A percentile compares a stretch with the other conserved stretches of the same genome.
Conservation (phyloP, 2,329 filamentous ascomycete genomes). For the Epichloe brachyelytri region DNA sequence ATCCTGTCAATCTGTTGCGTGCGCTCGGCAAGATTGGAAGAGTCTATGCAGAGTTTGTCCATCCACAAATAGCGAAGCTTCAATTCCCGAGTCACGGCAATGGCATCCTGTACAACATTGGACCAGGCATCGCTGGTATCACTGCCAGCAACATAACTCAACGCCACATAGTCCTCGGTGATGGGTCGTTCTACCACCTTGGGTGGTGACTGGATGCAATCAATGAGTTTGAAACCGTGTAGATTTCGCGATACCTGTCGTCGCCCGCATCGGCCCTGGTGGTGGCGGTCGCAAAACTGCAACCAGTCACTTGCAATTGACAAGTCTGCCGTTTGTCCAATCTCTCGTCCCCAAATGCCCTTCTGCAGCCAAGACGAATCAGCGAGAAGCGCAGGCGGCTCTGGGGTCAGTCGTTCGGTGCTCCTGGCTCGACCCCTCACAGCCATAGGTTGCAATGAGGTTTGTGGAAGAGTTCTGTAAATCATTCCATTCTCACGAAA, state of each 20-base stretch:
- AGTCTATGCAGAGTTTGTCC: conserved; percentile 23
- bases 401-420: conserved; percentile 3
- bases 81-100: conserved; percentile 17
- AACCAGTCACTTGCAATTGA: conserved; percentile 19
- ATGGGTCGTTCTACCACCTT: conserved; percentile 16
- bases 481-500: conserved; percentile 22
- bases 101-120: conserved; percentile 19
- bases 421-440: conserved; percentile 8
- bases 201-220: conserved; percentile 20
- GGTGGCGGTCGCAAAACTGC: conserved; percentile 21
- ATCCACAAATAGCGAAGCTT: conserved; percentile 26
- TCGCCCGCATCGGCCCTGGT: conserved; percentile 20
- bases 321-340: conserved; percentile 18
- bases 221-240: conserved; percentile 20
- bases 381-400: conserved; percentile 5
- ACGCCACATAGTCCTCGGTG: conserved; percentile 17
- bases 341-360: conserved; percentile 22
- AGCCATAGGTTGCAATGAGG: conserved; percentile 10
- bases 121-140: conserved; percentile 16
- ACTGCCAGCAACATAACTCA: conserved; percentile 24
- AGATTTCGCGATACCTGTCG: conserved; percentile 13
- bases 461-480: conserved; percentile 17
- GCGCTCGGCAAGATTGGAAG: conserved; percentile 12
- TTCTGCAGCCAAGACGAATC: conserved; percentile 15
- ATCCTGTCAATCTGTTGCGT: conserved; percentile 21